These are phyloP conservation scores for Parietaria judaica DNA, from an alignment of 306 rosid species.

Conservation along the genomic window DNA sequence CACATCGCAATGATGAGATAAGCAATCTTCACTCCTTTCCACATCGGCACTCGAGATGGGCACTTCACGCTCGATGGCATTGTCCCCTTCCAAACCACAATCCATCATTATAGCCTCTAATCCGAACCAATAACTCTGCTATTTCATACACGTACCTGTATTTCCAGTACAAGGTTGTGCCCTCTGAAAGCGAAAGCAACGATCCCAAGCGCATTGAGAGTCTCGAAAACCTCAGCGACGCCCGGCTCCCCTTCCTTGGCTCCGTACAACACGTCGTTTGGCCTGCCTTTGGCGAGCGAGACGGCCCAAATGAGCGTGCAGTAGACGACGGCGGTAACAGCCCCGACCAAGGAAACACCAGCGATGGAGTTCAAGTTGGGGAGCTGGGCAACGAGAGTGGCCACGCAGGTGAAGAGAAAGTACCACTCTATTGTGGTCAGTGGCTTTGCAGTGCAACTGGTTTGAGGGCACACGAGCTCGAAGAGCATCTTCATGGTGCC, in stretches of 20 bases:
- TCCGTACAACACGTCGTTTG: constrained; percentile 24
- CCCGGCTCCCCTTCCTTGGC: constrained; percentile 27
- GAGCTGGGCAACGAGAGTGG: constrained; percentile 61
- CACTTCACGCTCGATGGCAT: constrained; percentile 46
- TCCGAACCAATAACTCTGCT: no score
- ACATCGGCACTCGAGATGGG: constrained; percentile 64
- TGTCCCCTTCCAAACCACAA: constrained; percentile 41
- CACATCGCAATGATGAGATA: constrained; percentile 55
- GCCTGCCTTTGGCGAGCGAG: constrained; percentile 38
- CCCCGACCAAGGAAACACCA: constrained; percentile 59
- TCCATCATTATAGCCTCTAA: neutral
- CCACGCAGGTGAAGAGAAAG: constrained; percentile 44
- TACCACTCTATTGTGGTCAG: constrained; percentile 52
- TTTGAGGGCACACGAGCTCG: constrained; percentile 30
- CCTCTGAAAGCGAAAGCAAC: constrained; percentile 74
- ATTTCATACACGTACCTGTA: constrained; percentile 39
- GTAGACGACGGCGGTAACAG: constrained; percentile 47
- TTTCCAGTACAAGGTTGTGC: constrained; percentile 72
- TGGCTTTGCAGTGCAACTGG: constrained; percentile 14
- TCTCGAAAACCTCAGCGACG: constrained; percentile 20
- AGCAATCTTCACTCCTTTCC: constrained; percentile 63
- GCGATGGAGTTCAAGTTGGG: constrained; percentile 72
- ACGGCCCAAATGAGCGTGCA: constrained; percentile 49
- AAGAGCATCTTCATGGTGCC: constrained; percentile 66
- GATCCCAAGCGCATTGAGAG: constrained; percentile 56